Conservation (phyloP, 2,329 filamentous ascomycete species). For the Botryotinia calthae region DNA sequence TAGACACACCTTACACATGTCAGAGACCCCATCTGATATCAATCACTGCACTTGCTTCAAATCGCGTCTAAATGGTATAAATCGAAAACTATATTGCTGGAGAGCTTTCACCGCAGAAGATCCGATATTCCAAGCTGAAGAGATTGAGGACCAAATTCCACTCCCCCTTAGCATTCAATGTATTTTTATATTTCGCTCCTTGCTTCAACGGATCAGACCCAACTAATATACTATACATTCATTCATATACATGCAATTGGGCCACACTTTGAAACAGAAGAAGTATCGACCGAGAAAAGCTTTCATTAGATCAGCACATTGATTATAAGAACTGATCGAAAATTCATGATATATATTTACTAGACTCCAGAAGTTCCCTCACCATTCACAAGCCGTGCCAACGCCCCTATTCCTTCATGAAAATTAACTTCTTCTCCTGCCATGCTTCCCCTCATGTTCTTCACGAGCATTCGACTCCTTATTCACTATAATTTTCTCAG, state of each 20-base stretch:
- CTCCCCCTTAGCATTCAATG: not conserved
- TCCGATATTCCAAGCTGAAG: not conserved
- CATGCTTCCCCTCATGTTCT: not conserved
- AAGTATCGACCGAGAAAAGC: not conserved
- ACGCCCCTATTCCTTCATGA: rapidly evolving
- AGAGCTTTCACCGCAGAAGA: not conserved
- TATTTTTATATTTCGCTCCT: rapidly evolving
- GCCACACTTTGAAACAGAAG: not conserved
- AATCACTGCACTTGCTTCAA: no score
- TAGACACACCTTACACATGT: not conserved
- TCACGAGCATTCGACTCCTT: not conserved
- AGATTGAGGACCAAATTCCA: not conserved
- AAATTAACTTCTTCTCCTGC: not conserved
- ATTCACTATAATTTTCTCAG: not conserved
- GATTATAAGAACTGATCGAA: not conserved
- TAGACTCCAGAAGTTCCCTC: no score
- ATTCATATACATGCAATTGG: not conserved
- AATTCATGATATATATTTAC: no score
- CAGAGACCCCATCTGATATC: not conserved
- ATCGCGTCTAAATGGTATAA: not conserved
- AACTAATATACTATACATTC: not conserved
- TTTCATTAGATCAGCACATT: rapidly evolving
- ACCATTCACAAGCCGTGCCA: not conserved
- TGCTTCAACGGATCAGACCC: no score
- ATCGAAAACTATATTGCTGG: not conserved